phyloP scores from a whole-genome alignment of 2,329 filamentous ascomycete genomes.

The Tolypocladium tundrense region DNA sequence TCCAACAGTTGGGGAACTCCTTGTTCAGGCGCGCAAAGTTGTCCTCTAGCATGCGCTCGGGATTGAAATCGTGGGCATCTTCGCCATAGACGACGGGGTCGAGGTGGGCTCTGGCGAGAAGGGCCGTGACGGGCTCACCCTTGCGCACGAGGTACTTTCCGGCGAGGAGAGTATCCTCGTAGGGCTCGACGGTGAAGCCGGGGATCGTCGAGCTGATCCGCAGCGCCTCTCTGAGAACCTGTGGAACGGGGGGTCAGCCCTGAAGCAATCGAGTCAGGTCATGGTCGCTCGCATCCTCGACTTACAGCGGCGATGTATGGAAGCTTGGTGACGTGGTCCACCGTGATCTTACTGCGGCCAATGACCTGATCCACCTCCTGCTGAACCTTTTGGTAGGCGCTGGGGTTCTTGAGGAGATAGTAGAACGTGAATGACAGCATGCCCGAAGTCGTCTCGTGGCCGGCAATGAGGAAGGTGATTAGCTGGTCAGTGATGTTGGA shows the following conservation, averaged over 20 bases:
- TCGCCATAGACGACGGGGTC: slow-evolving; percentile 56
- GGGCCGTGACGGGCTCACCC: slow-evolving; percentile 35
- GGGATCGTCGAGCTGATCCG: slow-evolving; percentile 52
- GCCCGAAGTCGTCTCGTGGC: slow-evolving; percentile 63
- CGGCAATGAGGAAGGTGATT: slow-evolving; percentile 62
- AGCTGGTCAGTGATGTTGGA: slow-evolving; percentile 58
- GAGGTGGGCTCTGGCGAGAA: slow-evolving; percentile 45
- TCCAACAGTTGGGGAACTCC: slow-evolving; percentile 54
- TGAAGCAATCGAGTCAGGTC: neutral
- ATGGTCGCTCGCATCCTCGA: neutral
- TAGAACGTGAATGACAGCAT: slow-evolving; percentile 56
- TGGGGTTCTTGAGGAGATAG: slow-evolving; percentile 53
- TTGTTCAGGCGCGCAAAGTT: slow-evolving; percentile 51
- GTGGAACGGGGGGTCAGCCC: slow-evolving; percentile 1
- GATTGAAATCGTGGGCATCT: slow-evolving; percentile 55
- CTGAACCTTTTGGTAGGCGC: slow-evolving; percentile 49
- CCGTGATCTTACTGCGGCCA: slow-evolving; percentile 44
- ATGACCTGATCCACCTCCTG: slow-evolving; percentile 58
- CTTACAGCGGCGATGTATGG: slow-evolving; percentile 52
- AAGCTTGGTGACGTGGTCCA: slow-evolving; percentile 53
- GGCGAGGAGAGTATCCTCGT: slow-evolving; percentile 42
- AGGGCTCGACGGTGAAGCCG: slow-evolving; percentile 42
- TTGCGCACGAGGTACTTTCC: slow-evolving; percentile 51
- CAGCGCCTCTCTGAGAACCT: slow-evolving; percentile 54
- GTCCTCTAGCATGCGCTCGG: slow-evolving; percentile 63